Percentiles rank a stretch among this genome's conserved stretches.
phyloP scores from a whole-genome alignment of 352 stramenopile species.

The Phytophthora vignae region DNA sequence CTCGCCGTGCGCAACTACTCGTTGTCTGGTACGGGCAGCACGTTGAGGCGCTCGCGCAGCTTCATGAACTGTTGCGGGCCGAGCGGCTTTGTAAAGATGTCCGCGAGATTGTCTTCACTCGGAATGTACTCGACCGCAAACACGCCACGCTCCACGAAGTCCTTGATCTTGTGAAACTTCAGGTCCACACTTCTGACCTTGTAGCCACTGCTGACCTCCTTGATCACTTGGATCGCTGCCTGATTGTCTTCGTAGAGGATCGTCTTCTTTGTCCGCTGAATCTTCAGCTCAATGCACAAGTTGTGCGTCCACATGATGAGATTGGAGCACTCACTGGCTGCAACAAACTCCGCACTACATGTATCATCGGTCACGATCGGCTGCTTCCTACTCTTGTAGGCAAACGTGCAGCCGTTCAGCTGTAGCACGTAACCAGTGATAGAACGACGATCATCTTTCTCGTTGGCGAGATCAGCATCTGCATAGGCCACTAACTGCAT shows the following conservation, averaged over 20 bases:
- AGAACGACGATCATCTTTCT: background rate
- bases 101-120: background rate
- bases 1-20: background rate
- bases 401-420: background rate
- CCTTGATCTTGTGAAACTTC: background rate
- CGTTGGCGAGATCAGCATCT: background rate
- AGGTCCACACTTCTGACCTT: background rate
- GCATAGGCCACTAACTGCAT: background rate
- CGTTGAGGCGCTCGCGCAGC: background rate
- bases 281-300: background rate
- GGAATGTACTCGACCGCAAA: background rate
- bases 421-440: background rate
- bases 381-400: background rate
- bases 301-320: background rate
- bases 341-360: background rate
- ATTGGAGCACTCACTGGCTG: background rate
- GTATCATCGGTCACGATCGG: background rate
- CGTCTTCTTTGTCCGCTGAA: background rate
- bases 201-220: background rate
- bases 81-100: background rate
- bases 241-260: background rate
- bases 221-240: background rate
- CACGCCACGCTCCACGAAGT: background rate
- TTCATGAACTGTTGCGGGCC: background rate
- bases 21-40: background rate